A percentile compares a stretch with the other conserved stretches of the same genome.
These are phyloP conservation scores for Penicillium palitans DNA, from an alignment of 2,329 filamentous ascomycete species.

Conservation along the genomic window DNA sequence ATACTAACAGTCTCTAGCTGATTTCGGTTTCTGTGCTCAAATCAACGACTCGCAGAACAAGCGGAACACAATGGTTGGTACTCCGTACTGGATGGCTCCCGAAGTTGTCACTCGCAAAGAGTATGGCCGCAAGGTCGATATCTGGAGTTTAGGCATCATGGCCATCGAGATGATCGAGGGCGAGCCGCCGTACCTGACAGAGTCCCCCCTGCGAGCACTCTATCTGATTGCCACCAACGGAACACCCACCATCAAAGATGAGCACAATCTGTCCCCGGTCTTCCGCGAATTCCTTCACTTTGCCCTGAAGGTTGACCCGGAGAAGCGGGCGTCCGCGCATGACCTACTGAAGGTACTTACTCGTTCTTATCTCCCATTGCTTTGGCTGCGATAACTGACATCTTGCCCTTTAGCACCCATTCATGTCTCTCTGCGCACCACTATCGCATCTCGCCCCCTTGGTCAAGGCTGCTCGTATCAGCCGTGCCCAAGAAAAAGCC, in stretches of 20 bases:
- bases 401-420: slow-evolving; percentile 62
- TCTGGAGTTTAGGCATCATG: slow-evolving; percentile 99
- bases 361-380: neutral
- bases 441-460: slow-evolving; percentile 78
- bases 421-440: slow-evolving; percentile 75
- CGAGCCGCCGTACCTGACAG: slow-evolving; percentile 93
- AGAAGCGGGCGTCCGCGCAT: slow-evolving; percentile 93
- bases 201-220: slow-evolving; percentile 86
- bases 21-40: slow-evolving; percentile 98
- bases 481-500: slow-evolving; percentile 80
- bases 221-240: slow-evolving; percentile 98
- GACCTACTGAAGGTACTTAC: slow-evolving; percentile 77
- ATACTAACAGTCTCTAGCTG: slow-evolving; percentile 58
- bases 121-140: slow-evolving; percentile 97
- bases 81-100: slow-evolving; percentile 99
- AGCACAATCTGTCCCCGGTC: slow-evolving; percentile 73
- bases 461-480: slow-evolving; percentile 80
- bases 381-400: slow-evolving; percentile 17
- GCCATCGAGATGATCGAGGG: slow-evolving; percentile 99
- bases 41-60: slow-evolving; percentile 98
- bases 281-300: slow-evolving; percentile 92
- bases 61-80: slow-evolving; percentile 98
- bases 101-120: slow-evolving; percentile 97
- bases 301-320: slow-evolving; percentile 92
- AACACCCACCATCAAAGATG: slow-evolving; percentile 91